Base-by-base conservation (phyloP, 768 basidiomycete genomes). In the Crassisporium funariophilum region DNA sequence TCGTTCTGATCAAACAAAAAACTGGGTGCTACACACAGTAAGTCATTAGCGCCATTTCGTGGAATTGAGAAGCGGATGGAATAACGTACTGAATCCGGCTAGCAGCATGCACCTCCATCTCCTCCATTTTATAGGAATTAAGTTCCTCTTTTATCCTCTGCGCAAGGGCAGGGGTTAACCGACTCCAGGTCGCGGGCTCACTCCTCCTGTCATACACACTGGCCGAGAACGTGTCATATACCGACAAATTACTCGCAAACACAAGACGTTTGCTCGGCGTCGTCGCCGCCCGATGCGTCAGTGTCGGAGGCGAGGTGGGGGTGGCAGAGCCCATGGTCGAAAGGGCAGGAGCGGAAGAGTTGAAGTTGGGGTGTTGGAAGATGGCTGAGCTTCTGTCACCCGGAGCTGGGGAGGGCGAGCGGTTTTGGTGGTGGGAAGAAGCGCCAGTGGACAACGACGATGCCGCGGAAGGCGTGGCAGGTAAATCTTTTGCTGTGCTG, bases 41-140 rank as follows among this genome's bases (percentile, higher is more conserved):
- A 37, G 20, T 17, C 51, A 37, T 44, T 35, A 44, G 17, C 33
- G 11, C 17, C 16, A 15, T 56, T 37, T 7, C 35, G 38, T 10
- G 24, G 44, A 20, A 57, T 37, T 34, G 43, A 31, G 41, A 39
- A 48, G 29, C 10, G 3, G 29, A 31, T 5, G 11, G 35, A 41
- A 44, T 39, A 31, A 82, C 91, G 56, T 65, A 93, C 91, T 97
- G 86, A 58, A 90, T 83, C 67, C 91, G 84, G 69, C 91, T 95
- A 40, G 88, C 75, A 57, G 90, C 89, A 69, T 98, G 95, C 52
- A 99, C 94, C 65, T 95, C 92, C 95, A 99, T 98, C 73, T 98
- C 94, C 70, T 95, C 94, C 89, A 98, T 91, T 78, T 98, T 98
- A 72, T 91, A 98, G 46, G 91, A 92, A 70, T 99, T 99, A 42